These are phyloP conservation scores for Oemleria cerasiformis DNA, from an alignment of 306 rosid species.

Conservation along the genomic window DNA sequence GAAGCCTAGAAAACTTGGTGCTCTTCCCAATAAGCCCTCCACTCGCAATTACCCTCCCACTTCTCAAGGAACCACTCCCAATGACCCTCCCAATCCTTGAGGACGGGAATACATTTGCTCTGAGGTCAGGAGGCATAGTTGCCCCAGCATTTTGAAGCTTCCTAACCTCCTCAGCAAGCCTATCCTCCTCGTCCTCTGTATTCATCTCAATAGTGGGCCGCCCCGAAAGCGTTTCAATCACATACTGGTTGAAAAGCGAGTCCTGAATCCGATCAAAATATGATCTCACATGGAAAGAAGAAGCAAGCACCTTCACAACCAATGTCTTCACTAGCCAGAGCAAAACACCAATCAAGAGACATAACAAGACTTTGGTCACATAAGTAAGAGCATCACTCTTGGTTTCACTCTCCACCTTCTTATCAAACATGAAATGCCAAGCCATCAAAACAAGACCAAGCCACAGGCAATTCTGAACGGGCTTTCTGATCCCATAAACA, in stretches of 20 bases:
- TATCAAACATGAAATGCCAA: conserved; percentile 68
- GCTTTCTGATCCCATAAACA: conserved; percentile 67
- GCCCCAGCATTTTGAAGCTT: conserved; percentile 88
- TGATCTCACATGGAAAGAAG: conserved; percentile 77
- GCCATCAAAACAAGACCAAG: conserved; percentile 73
- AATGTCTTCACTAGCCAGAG: conserved; percentile 76
- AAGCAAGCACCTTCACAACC: conserved; percentile 72
- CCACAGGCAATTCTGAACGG: conserved; percentile 81
- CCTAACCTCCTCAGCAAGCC: conserved; percentile 63
- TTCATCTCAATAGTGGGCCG: conserved; percentile 62
- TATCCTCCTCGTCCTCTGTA: conserved; percentile 69
- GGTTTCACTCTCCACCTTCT: conserved; percentile 64
- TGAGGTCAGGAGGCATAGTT: conserved; percentile 67
- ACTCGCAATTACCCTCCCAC: conserved; percentile 45
- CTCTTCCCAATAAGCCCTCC: conserved; percentile 47
- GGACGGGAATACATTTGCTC: conserved; percentile 37
- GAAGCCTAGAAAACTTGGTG: conserved; percentile 32
- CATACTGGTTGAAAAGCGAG: conserved; percentile 69
- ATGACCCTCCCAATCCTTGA: conserved; percentile 39
- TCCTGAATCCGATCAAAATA: conserved; percentile 90
- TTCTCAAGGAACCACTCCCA: conserved; percentile 42
- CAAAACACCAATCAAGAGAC: conserved; percentile 64
- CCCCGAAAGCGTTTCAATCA: conserved; percentile 79
- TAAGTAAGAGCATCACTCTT: conserved; percentile 25
- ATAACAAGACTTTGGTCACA: conserved; percentile 56